Evolutionary conservation across 768 basidiomycete genomes (phyloP), one percentile per base, ranked within the genome.

Genomic region (Amanita thiersii): DNA sequence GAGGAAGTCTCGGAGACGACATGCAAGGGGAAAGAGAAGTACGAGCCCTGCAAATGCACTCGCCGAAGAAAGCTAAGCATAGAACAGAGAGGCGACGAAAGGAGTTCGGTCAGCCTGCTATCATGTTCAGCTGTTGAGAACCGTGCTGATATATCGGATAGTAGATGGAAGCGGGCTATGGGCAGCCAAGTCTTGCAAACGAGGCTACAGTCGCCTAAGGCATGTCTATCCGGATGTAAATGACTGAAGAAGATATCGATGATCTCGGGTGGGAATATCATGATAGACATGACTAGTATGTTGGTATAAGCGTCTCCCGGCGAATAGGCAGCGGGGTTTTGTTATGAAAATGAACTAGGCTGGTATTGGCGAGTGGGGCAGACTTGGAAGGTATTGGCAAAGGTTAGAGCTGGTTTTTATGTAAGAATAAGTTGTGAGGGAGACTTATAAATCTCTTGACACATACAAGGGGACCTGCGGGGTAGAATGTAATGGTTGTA

Each of bases 141-240:
- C 15, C 21, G 28, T 14, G 33, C 34, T 12, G 25, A 28, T 7
- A 37, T 14, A 17, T 36, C 33, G 4, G 42, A 43, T 26, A 43
- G 25, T 5, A 37, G 35, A 19, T 36, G 26, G 15, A n/a, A 20
- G 6, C 42, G 42, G 11, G 42, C 33, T 2, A 43, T 15, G 15
- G 42, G 42, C 24, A 43, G 34, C 42, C 42, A 43, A n/a, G 42
- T 20, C 17, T 18, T n/a, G 25, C 42, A 43, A 19, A 43, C 42
- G 9, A 43, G 26, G 25, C 34, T 20, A 26, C 34, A 36, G 8
- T 18, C 17, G 25, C 32, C 25, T 26, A 43, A 14, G n/a, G 42
- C 15, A 10, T 10, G 34, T 29, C 18, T 37, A 24, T 43, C 42
- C 11, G 17, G 26, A 9, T 36, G 21, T 6, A 37, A 20, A 33